phyloP scores from a whole-genome alignment of 257 asterid species.

The Forsythia suspensa region DNA sequence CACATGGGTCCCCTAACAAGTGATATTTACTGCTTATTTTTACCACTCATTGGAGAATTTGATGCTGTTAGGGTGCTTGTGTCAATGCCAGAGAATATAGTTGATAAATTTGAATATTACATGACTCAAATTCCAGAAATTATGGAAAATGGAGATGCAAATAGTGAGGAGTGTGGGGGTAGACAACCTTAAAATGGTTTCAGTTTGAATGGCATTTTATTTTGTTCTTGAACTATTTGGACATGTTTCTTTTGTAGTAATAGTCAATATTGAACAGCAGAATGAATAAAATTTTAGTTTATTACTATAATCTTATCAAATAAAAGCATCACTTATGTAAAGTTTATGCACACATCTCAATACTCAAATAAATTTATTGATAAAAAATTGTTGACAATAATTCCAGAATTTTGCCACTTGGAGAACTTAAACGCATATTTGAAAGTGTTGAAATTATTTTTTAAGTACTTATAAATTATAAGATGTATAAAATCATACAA shows the following conservation, averaged over 20 bases:
- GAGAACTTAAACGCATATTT: too few species aligned
- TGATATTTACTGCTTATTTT: conserved; percentile 66
- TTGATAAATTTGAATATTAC: conserved; percentile 53
- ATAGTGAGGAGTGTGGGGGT: conserved; percentile 25
- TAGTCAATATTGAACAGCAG: not conserved
- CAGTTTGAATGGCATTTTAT: conserved; percentile 29
- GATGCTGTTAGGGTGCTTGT: conserved; percentile 57
- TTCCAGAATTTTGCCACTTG: too few species aligned
- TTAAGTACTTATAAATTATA: too few species aligned
- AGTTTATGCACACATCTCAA: not conserved
- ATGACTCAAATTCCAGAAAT: conserved; percentile 46
- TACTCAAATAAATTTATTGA: too few species aligned
- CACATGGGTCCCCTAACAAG: conserved; percentile 77
- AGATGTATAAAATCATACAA: too few species aligned
- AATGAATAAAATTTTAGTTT: not conserved
- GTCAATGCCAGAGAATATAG: conserved; percentile 61
- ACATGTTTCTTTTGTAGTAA: not conserved
- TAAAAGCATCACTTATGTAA: not conserved
- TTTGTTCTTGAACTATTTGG: not conserved
- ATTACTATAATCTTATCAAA: not conserved
- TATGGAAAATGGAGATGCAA: conserved; percentile 35
- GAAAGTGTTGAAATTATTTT: too few species aligned
- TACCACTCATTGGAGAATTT: conserved; percentile 52
- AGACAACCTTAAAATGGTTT: conserved; percentile 39
- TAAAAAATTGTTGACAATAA: too few species aligned